These are phyloP conservation scores for Diatrype stigma DNA, from an alignment of 2,329 filamentous ascomycete genomes.

Conservation along the genomic window DNA sequence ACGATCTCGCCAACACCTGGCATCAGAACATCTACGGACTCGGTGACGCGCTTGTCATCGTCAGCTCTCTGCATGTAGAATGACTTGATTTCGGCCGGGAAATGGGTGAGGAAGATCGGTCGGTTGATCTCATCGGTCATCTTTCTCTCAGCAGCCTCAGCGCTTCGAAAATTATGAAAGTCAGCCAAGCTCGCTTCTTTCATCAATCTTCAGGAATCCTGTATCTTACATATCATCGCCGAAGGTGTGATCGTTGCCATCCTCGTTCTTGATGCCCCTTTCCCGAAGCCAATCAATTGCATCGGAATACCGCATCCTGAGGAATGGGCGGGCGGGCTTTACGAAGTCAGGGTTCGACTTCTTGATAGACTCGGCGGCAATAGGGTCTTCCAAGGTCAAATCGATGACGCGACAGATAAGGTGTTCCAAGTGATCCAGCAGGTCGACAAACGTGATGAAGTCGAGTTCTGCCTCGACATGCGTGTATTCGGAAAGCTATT, in stretches of 20 bases:
- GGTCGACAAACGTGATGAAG: conserved; percentile 88
- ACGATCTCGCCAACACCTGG: conserved; percentile 97
- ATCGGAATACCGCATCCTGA: conserved; percentile 90
- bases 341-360: conserved; percentile 88
- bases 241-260: conserved; percentile 83
- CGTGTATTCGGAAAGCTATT: conserved; percentile 79
- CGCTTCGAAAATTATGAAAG: conserved; percentile 29
- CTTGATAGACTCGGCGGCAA: conserved; percentile 69
- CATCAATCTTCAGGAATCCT: too few relatives aligned
- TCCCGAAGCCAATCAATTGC: conserved; percentile 92
- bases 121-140: conserved; percentile 98
- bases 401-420: conserved; percentile 85
- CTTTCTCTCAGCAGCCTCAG: conserved; percentile 89
- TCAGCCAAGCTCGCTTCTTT: neutral
- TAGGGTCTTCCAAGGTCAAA: conserved; percentile 67
- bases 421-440: conserved; percentile 81
- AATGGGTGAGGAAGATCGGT: conserved; percentile 95
- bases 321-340: conserved; percentile 78
- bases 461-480: conserved; percentile 96
- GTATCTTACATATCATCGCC: conserved; percentile 76
- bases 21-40: conserved; percentile 83
- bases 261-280: conserved; percentile 89
- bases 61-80: conserved; percentile 97
- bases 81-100: conserved; percentile 95
- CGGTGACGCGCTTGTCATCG: conserved; percentile 76